Percentiles rank a stretch among this genome's conserved stretches.
Conservation (phyloP, 805 yeast species). For the Ogataea corticis region DNA sequence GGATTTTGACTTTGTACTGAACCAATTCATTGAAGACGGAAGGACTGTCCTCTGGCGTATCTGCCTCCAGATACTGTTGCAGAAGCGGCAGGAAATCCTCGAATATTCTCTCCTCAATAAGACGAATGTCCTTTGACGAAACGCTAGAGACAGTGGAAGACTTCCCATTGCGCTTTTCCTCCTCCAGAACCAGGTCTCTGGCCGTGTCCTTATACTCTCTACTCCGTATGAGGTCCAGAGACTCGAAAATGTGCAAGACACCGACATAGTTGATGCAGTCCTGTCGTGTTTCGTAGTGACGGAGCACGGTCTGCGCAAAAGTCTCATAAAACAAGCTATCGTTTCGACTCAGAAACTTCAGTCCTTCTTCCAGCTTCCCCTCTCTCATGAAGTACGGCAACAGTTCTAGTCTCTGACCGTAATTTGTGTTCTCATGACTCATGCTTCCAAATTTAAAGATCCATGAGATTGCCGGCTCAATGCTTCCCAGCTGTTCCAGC, state of each 20-base stretch:
- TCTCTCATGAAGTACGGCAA: not conserved
- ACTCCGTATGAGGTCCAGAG: not conserved
- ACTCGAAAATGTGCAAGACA: not conserved
- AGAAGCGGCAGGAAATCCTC: not conserved
- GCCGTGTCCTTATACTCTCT: conserved; percentile 2
- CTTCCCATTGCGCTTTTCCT: not conserved
- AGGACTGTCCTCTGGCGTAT: not conserved
- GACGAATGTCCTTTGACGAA: not conserved
- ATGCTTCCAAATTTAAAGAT: not conserved
- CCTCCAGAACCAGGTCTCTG: not conserved
- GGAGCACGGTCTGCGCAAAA: not conserved
- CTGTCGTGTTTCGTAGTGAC: not conserved
- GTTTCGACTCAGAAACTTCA: not conserved
- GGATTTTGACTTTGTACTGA: not conserved
- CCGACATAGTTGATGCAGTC: not conserved
- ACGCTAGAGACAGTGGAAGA: not conserved
- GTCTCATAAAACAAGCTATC: not conserved
- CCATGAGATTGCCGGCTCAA: conserved; percentile 1
- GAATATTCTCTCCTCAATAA: not conserved
- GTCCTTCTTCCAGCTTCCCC: not conserved
- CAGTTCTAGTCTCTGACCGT: not conserved
- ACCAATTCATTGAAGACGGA: not conserved
- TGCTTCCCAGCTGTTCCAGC: not conserved
- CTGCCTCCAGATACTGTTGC: too few species aligned
- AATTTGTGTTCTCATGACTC: not conserved